These are phyloP conservation scores for Lentinula detonsa DNA, from an alignment of 768 basidiomycete species.

Conservation along the genomic window DNA sequence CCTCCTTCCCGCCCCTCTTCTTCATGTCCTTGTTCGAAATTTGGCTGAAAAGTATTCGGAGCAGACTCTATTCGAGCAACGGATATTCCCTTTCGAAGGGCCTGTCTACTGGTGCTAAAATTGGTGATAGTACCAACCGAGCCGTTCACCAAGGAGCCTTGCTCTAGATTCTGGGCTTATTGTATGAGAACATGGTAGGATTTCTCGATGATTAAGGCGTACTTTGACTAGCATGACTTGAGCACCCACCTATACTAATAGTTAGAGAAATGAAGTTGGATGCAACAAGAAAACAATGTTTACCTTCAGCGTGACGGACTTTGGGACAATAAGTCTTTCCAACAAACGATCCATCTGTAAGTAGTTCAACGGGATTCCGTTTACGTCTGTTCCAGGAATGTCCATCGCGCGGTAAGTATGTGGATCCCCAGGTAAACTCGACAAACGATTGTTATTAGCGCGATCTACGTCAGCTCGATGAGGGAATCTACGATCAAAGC, in stretches of 20 bases:
- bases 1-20: not conserved
- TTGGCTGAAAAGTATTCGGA: not conserved
- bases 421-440: slow-evolving; percentile 29
- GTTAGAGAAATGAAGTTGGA: not conserved
- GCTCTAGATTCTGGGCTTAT: slow-evolving; percentile 51
- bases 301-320: slow-evolving; percentile 43
- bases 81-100: slow-evolving; percentile 26
- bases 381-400: slow-evolving; percentile 36
- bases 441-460: slow-evolving; percentile 53
- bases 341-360: slow-evolving; percentile 37
- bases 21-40: not conserved
- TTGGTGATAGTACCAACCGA: slow-evolving; percentile 51
- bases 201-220: not conserved
- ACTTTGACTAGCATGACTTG: slow-evolving; percentile 86
- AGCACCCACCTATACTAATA: slow-evolving; percentile 50
- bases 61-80: slow-evolving; percentile 29
- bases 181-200: not conserved
- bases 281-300: not conserved
- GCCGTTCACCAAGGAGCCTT: slow-evolving; percentile 68
- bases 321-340: slow-evolving; percentile 57
- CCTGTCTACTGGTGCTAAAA: slow-evolving; percentile 41
- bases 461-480: slow-evolving; percentile 65
- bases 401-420: slow-evolving; percentile 41
- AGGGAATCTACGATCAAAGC: slow-evolving; percentile 46
- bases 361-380: slow-evolving; percentile 25